Conservation (phyloP, 2,329 filamentous ascomycete genomes). For the Fusarium stilboides region DNA sequence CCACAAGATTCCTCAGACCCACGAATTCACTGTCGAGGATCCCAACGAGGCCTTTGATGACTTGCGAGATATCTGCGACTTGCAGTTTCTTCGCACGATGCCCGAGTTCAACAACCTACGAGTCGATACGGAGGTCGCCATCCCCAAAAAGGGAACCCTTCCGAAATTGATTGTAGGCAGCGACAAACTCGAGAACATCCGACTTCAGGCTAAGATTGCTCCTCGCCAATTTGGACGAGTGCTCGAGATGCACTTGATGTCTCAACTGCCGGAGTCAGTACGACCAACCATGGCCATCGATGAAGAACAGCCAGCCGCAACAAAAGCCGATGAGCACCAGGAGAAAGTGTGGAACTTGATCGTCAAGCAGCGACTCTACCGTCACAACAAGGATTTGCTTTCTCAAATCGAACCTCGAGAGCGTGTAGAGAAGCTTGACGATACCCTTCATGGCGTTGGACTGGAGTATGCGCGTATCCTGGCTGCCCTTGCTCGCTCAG, state of each 20-base stretch:
- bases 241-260: constrained; percentile 82
- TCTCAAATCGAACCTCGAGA: constrained; percentile 78
- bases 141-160: constrained; percentile 64
- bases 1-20: constrained; percentile 76
- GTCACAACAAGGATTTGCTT: constrained; percentile 80
- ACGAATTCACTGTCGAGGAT: constrained; percentile 93
- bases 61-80: constrained; percentile 81
- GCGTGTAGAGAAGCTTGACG: constrained; percentile 79
- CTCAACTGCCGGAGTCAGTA: constrained; percentile 69
- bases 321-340: constrained; percentile 71
- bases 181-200: constrained; percentile 69
- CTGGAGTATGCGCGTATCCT: constrained; percentile 81
- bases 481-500: constrained; percentile 59
- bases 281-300: constrained; percentile 66
- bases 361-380: constrained; percentile 83
- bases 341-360: constrained; percentile 81
- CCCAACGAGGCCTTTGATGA: constrained; percentile 90
- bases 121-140: constrained; percentile 66
- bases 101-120: constrained; percentile 71
- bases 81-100: constrained; percentile 73
- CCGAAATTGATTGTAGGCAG: constrained; percentile 72
- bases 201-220: constrained; percentile 77
- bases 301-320: constrained; percentile 60
- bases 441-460: constrained; percentile 77
- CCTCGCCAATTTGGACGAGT: constrained; percentile 82